Percentiles rank a stretch among this genome's conserved stretches.
Conservation (phyloP, 1,284 basidiomycete genomes). For the Puccinia coronata region DNA sequence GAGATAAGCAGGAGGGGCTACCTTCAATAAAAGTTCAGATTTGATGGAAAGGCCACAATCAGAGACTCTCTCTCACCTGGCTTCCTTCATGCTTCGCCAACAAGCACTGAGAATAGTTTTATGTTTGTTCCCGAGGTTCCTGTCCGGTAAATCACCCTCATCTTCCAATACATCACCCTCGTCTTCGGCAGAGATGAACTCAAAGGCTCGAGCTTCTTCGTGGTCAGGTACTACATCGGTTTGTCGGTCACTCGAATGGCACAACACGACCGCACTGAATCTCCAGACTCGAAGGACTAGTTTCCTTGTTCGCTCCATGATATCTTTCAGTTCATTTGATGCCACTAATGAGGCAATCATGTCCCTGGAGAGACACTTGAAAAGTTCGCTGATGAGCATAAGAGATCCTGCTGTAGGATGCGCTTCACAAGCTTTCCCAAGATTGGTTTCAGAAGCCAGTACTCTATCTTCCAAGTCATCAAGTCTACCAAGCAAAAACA, state of each 20-base stretch:
- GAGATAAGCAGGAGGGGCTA: background rate
- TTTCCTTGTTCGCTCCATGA: slow-evolving; percentile 17
- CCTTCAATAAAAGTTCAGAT: background rate
- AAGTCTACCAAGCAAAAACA: slow-evolving; percentile 37
- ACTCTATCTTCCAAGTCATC: slow-evolving; percentile 33
- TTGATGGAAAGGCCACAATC: background rate
- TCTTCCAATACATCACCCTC: slow-evolving; percentile 21
- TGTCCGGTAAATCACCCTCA: background rate
- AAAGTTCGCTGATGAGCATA: slow-evolving; percentile 37
- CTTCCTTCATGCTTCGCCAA: slow-evolving; percentile 49
- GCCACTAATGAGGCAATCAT: slow-evolving; percentile 38
- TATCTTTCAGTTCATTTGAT: slow-evolving; percentile 28
- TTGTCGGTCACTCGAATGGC: slow-evolving; percentile 3
- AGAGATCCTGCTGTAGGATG: slow-evolving; percentile 33
- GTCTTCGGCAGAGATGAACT: slow-evolving; percentile 17
- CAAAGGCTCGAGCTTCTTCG: slow-evolving; percentile 40
- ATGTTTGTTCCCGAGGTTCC: background rate
- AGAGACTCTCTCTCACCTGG: slow-evolving; percentile 35
- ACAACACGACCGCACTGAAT: slow-evolving; percentile 31
- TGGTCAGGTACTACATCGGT: slow-evolving; percentile 36
- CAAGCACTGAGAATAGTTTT: slow-evolving; percentile 40
- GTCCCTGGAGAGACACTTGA: slow-evolving; percentile 24
- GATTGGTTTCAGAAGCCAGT: slow-evolving; percentile 19
- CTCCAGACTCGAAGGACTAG: slow-evolving; percentile 30
- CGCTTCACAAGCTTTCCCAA: slow-evolving; percentile 33